phyloP scores from a whole-genome alignment of 2,329 filamentous ascomycete species.

The Fusarium proliferatum region DNA sequence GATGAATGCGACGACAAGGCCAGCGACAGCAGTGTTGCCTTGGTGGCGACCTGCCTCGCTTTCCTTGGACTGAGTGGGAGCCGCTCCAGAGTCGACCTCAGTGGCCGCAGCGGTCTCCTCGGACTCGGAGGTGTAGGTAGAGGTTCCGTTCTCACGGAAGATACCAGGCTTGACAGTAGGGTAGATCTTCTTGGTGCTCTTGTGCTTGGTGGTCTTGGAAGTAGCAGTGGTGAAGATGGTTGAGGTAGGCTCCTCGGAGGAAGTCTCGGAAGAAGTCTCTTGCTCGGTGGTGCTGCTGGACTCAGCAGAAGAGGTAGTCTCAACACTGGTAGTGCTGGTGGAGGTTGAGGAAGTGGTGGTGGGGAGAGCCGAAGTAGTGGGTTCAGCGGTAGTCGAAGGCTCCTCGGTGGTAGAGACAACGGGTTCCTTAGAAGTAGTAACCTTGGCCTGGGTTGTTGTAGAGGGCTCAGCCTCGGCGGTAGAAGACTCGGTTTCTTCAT shows the following conservation, averaged over 20 bases:
- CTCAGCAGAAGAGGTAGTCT: constrained; percentile 30
- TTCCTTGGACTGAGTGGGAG: constrained; percentile 52
- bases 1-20: constrained; percentile 66
- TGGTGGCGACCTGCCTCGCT: constrained; percentile 61
- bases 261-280: constrained; percentile 19
- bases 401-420: constrained; percentile 38
- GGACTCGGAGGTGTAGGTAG: constrained; percentile 29
- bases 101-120: constrained; percentile 39
- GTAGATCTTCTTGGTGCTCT: constrained; percentile 30
- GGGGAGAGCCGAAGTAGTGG: constrained; percentile 30
- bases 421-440: constrained; percentile 29
- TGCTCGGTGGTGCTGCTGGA: constrained; percentile 15
- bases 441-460: constrained; percentile 22
- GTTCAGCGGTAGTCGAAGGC: constrained; percentile 24
- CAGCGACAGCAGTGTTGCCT: constrained; percentile 62
- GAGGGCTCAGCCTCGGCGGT: constrained; percentile 39
- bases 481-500: constrained; percentile 22
- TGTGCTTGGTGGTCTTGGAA: constrained; percentile 28
- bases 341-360: constrained; percentile 22
- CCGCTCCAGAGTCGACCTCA: constrained; percentile 44
- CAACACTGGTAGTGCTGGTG: constrained; percentile 25
- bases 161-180: constrained; percentile 55
- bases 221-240: constrained; percentile 44
- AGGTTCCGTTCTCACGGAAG: constrained; percentile 64
- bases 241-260: constrained; percentile 30